Evolutionary conservation across 371 early-diverging fungal genomes (phyloP), one percentile per base, ranked within the genome.

Genomic region (Chytridium lagenaria): DNA sequence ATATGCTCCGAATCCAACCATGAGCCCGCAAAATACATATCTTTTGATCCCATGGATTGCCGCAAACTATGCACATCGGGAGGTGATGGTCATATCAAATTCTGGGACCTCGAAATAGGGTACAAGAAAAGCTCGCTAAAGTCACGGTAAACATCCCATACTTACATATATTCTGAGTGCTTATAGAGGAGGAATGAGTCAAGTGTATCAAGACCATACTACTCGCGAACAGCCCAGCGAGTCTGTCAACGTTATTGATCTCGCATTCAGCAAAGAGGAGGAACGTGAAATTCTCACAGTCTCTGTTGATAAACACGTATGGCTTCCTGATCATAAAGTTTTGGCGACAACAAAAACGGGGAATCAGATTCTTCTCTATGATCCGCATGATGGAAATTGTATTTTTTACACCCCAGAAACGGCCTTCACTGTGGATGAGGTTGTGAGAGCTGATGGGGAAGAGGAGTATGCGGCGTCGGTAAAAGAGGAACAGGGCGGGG

Each of bases 31-130:
- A 34, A 26, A 12, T 40, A 33, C 10, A 55, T 86, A 12, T 81
- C 85, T 1, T 86, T 86, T 69, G 76, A 83, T 59, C 86, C 86
- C 0, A 50, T 77, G 33, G 77, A 86, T 61, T 74, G 79, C 2
- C 57, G 65, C 15, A 44, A 73, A n/a, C 65, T 86, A 5, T 83
- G 83, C 70, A 83, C 83, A 1, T 78, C 80, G 36, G 77, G 68
- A 1, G 68, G 61, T 2, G 73, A 72, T 19, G 81, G 78, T 0
- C 69, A 66, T 5, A 77, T 84, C 22, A 71, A 59, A 66, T 86
- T 86, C 67, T 86, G 80, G 83, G 75, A 73, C 36, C 31, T 86
- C 16, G 80, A 80, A 50, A 68, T 75, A 28, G 82, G 81, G 1
- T 81, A 72, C 70, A 80, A 78, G 50, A 68, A 67, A 50, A 67